Base-by-base conservation (phyloP, 768 basidiomycete species). In the Pholiota microspora region DNA sequence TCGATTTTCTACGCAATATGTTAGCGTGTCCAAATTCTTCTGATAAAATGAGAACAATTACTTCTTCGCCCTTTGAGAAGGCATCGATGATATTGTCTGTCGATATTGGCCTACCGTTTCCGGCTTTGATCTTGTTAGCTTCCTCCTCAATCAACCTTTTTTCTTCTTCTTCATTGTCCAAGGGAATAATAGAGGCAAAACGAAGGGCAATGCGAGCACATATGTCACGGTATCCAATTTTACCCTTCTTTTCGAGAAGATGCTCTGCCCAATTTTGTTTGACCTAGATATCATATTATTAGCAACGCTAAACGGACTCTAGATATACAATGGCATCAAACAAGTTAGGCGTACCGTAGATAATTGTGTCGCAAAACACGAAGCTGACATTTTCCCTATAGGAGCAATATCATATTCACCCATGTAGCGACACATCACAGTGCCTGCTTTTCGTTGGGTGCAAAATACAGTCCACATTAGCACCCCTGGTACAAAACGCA, bases 51-150 rank as follows among this genome's bases (percentile, higher is more conserved):
- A 27, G 31, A 31, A 31, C 29, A 13, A 29, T 25, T 46, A 64
- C 67, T 59, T 71, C 70, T 2, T 70, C 69, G n/a, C 70, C 70
- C 15, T 57, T 40, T 10, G 46, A 49, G 12, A 71, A 56, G 18
- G 69, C 70, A 1, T 53, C 29, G 3, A 69, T 53, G 28, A 69
- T 32, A 5, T 61, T 45, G 3, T 25, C 28, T 13, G 21, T 47
- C 9, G 40, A 40, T 7, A 61, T 23, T 27, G 35, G 35, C 24
- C 23, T 46, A 0, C 55, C 59, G 40, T 47, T 49, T 13, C 50
- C 28, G 1, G 15, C 27, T 49, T 38, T 56, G 27, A 67, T 40
- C 2, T 47, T 49, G 3, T 34, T 12, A 49, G 61, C 47, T 34
- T 64, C 63, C 2, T 42, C n/a, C 1, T 35, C 12, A 3, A 59